Percentiles rank a stretch among this genome's conserved stretches.
phyloP scores from a whole-genome alignment of 2,329 filamentous ascomycete species.

The Fusarium sp. region DNA sequence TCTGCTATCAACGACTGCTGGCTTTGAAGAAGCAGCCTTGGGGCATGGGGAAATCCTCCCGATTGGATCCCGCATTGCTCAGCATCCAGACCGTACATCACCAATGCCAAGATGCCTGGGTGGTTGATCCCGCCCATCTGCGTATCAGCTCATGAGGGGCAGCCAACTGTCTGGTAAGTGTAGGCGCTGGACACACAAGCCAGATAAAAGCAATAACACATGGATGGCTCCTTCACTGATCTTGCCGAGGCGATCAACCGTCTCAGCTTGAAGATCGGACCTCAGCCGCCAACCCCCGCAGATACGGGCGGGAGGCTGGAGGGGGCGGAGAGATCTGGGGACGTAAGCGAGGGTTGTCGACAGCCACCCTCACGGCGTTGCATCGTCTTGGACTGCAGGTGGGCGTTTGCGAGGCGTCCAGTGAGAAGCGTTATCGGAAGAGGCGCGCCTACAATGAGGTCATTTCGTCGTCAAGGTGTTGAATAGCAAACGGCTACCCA shows the following conservation, averaged over 20 bases:
- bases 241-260: neutral
- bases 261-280: neutral
- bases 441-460: neutral
- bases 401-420: slow-evolving; percentile 4
- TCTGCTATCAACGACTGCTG: neutral
- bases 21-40: neutral
- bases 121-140: neutral
- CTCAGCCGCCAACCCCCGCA: neutral
- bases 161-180: neutral
- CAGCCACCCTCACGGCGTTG: slow-evolving; percentile 2
- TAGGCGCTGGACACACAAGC: neutral
- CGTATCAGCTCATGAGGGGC: neutral
- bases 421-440: neutral
- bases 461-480: slow-evolving; percentile 11
- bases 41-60: neutral
- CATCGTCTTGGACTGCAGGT: neutral
- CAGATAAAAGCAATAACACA: neutral
- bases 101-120: neutral
- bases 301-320: slow-evolving; percentile 1
- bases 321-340: neutral
- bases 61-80: neutral
- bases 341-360: neutral
- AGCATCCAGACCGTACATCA: neutral
- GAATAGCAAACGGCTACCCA: neutral
- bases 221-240: neutral